Conservation (phyloP, 2,329 filamentous ascomycete genomes). For the Teratosphaeria gauchensis region DNA sequence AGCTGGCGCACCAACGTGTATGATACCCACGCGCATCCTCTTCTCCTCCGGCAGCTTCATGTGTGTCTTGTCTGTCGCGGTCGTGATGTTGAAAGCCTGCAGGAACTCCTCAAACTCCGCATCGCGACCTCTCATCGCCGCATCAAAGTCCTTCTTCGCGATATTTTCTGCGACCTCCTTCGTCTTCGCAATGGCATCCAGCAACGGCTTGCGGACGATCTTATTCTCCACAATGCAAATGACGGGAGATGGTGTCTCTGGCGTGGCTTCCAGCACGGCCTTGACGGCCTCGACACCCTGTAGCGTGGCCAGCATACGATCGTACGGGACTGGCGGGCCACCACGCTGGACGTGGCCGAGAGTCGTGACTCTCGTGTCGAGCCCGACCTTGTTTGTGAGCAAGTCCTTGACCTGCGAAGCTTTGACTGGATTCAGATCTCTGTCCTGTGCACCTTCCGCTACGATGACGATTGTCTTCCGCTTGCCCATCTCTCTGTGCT, state of each 20-base stretch:
- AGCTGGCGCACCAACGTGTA: constrained; percentile 92
- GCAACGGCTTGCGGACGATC: constrained; percentile 79
- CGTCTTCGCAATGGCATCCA: constrained; percentile 80
- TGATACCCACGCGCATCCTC: constrained; percentile 88
- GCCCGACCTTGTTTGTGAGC: constrained; percentile 66
- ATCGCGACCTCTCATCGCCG: constrained; percentile 80
- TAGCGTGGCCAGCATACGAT: constrained; percentile 83
- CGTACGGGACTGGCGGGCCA: constrained; percentile 84
- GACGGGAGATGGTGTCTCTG: constrained; percentile 82
- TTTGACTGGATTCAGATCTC: constrained; percentile 72
- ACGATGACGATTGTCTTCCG: constrained; percentile 97
- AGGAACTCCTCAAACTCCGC: constrained; percentile 92
- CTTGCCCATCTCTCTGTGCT: constrained; percentile 85
- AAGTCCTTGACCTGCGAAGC: constrained; percentile 76
- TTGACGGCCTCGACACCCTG: constrained; percentile 93
- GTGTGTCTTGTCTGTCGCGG: constrained; percentile 64
- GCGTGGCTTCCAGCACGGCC: constrained; percentile 79
- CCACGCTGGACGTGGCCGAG: constrained; percentile 96
- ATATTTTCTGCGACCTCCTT: constrained; percentile 77
- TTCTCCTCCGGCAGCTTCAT: constrained; percentile 60
- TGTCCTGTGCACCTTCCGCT: constrained; percentile 86
- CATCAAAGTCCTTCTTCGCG: constrained; percentile 72
- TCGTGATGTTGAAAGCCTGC: constrained; percentile 82
- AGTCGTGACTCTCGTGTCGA: constrained; percentile 91
- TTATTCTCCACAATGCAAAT: constrained; percentile 98